Evolutionary conservation across 106 monocot species (phyloP).

Genomic region (Amphibolis antarctica): DNA sequence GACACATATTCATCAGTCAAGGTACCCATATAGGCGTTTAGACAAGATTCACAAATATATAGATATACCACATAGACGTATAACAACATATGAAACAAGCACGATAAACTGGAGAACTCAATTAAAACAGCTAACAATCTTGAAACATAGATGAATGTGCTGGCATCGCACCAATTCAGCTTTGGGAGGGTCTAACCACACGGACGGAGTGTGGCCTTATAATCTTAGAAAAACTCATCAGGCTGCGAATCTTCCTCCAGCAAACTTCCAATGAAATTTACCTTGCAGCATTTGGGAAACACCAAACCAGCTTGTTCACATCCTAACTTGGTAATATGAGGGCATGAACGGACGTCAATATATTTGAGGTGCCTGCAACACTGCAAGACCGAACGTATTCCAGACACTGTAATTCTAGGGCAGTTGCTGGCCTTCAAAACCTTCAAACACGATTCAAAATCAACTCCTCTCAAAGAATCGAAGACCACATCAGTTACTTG

Average conservation of each 20-base stretch:
- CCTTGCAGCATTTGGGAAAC: constrained; percentile 47
- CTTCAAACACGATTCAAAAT: constrained; percentile 33
- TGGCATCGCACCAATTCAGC: too few species aligned
- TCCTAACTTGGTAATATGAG: constrained; percentile 33
- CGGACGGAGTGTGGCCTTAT: too few species aligned
- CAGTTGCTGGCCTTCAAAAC: constrained; percentile 51
- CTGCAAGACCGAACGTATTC: constrained; percentile 33
- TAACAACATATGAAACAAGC: too few species aligned
- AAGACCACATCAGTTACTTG: constrained; percentile 67
- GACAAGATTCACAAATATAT: too few species aligned
- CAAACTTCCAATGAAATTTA: constrained; percentile 49
- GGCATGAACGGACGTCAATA: constrained; percentile 64
- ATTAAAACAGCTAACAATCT: too few species aligned
- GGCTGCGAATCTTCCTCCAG: constrained; percentile 21
- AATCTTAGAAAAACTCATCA: constrained; percentile 40
- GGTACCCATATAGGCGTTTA: too few species aligned
- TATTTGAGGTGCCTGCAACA: constrained; percentile 49
- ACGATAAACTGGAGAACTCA: too few species aligned
- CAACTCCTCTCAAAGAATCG: constrained; percentile 19
- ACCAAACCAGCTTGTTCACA: constrained; percentile 62
- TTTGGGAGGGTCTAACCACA: too few species aligned
- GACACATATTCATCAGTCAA: too few species aligned
- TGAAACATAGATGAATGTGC: too few species aligned
- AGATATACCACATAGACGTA: too few species aligned
- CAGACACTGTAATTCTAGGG: constrained; percentile 46